These are phyloP conservation scores for Litsea cubeba DNA, from an alignment of 164 flowering plant species.

Conservation along the genomic window DNA sequence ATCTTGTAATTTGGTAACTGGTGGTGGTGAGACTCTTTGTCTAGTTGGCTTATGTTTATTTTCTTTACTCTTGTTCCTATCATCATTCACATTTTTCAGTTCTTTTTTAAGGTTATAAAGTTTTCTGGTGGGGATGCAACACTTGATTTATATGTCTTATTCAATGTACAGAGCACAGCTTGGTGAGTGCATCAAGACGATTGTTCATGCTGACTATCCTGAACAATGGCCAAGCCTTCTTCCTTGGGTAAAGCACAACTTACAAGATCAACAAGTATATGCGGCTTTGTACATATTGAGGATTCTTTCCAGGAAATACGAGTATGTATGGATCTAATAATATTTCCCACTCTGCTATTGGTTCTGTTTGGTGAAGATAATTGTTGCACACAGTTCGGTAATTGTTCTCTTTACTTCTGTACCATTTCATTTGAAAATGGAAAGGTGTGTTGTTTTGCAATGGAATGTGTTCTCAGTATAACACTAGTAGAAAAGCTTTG, in stretches of 20 bases:
- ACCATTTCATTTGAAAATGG: too few relatives aligned
- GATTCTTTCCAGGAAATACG: slow-evolving; percentile 94
- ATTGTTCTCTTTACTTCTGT: background rate
- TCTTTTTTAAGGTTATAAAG: background rate
- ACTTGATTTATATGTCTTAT: background rate
- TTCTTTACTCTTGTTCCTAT: background rate
- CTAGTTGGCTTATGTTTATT: background rate
- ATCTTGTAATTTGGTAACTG: background rate
- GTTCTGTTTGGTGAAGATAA: too few relatives aligned
- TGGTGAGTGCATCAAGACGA: slow-evolving; percentile 96
- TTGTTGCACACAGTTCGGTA: background rate
- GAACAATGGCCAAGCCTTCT: slow-evolving; percentile 95
- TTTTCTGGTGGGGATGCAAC: background rate
- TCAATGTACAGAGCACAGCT: slow-evolving; percentile 67
- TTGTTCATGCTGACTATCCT: slow-evolving; percentile 93
- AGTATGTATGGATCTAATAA: slow-evolving; percentile 42
- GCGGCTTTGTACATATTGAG: slow-evolving; percentile 90
- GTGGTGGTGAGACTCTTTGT: background rate
- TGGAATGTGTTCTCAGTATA: too few relatives aligned
- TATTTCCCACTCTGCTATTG: background rate
- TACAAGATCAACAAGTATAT: slow-evolving; percentile 90
- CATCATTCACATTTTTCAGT: background rate
- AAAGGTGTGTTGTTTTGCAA: too few relatives aligned
- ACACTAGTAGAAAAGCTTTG: too few relatives aligned
- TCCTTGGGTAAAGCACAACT: slow-evolving; percentile 85